Base-by-base conservation (phyloP, 2,329 filamentous ascomycete species). In the Epichloe scottii region DNA sequence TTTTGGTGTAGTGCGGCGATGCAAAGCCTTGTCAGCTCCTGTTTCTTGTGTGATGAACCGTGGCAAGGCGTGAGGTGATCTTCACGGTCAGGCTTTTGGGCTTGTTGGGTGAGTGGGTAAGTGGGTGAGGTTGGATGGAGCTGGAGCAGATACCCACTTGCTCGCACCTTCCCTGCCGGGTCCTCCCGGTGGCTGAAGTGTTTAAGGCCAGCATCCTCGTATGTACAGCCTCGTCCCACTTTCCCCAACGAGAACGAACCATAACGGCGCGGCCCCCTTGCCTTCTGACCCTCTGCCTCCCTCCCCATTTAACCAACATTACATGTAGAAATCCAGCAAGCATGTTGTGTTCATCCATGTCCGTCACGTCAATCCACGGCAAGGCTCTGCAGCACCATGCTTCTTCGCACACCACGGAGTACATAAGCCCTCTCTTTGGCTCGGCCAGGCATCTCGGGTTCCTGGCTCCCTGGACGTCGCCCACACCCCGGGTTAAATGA, bases 131-230 rank as follows among this genome's bases (percentile, higher is more conserved):
- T 30, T 30, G 26, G 26, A 30, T 30, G 26, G 26, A 30, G 26
- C 26, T 30, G 26, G 26, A 30, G 26, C 26, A 30, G 26, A 30
- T 10, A 30, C 26, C 26, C 26, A 30, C 26, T 23, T 6, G 23
- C 30, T 34, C 37, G 8, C 49, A 45, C 45, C 49, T 51, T 51
- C 41, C 51, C 46, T 49, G 48, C 51, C 51, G 53, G 53, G 45
- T 38, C 48, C 45, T 53, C 53, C 51, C 48, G 51, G 39, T 45
- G 38, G 46, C 48, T 26, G 45, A 26, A 45, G 42, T 40, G 45
- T 44, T 44, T 51, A 38, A 26, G 38, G 47, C n/a, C 26, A 12
- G 23, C 11, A 21, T 21, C 15, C 12, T n/a, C n/a, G n/a, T n/a
- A n/a, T n/a, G n/a, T n/a, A n/a, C 41, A 23, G 19, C 15, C 8